A percentile compares a stretch with the other conserved stretches of the same genome.
Conservation (phyloP, 495 filamentous ascomycete species). For the Glarea lozoyensis region DNA sequence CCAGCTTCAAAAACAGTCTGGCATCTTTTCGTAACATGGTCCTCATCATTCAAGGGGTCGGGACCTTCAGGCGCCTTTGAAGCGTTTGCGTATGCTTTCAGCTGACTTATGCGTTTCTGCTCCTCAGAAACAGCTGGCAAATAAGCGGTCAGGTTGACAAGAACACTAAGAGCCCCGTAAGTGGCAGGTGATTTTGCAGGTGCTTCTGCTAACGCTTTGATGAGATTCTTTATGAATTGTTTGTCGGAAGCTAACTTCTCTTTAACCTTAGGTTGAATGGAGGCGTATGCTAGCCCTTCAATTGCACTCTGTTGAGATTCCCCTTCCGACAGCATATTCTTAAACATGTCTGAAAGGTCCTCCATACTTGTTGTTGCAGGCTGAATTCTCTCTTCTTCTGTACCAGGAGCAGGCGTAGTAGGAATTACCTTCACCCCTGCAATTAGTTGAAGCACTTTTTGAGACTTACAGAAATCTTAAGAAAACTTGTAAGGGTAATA, state of each 20-base stretch:
- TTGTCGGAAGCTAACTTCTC: conserved; percentile 63
- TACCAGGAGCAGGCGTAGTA: conserved; percentile 23
- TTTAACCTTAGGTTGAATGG: conserved; percentile 73
- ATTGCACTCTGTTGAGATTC: conserved; percentile 54
- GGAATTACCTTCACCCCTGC: conserved; percentile 41
- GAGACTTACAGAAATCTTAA: not conserved
- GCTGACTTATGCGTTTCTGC: conserved; percentile 78
- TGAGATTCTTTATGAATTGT: conserved; percentile 54
- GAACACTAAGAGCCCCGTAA: conserved; percentile 77
- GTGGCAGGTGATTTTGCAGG: conserved; percentile 57
- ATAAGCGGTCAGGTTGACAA: conserved; percentile 76
- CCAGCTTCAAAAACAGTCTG: conserved; percentile 66
- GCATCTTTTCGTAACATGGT: conserved; percentile 69
- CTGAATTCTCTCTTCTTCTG: conserved; percentile 34
- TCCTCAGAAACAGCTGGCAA: conserved; percentile 76
- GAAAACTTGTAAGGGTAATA: not conserved
- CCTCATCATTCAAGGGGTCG: conserved; percentile 63
- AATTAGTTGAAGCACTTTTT: conserved; percentile 33
- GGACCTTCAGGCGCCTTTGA: conserved; percentile 49
- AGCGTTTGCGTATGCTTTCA: conserved; percentile 89
- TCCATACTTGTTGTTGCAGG: conserved; percentile 48
- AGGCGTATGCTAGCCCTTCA: conserved; percentile 89
- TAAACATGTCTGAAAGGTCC: conserved; percentile 72
- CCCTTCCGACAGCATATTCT: conserved; percentile 57
- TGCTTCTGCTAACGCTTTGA: conserved; percentile 52